Base-by-base conservation (phyloP, 352 stramenopile species). In the Pythium brassicae region DNA sequence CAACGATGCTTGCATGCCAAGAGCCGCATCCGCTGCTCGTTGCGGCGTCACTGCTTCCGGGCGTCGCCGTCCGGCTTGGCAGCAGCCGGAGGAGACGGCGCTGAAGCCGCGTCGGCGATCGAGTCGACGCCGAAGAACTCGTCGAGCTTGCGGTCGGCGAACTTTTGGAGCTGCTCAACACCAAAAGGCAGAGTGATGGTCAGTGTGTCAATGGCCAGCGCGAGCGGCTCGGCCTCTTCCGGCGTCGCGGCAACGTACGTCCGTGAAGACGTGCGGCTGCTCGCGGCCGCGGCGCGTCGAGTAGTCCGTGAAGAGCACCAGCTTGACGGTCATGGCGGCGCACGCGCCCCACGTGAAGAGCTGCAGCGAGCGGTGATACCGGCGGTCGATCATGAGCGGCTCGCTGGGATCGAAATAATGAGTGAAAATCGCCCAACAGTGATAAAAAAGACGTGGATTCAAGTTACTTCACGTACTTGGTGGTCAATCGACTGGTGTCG, bases 231-330 rank as follows among this genome's bases (percentile, higher is more conserved):
- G 3, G 4, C 23, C 23, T 8, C 3, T 10, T 12, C 6, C 3
- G 9, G 5, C 7, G 40, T 3, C 14, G 43, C 22, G 27, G 19
- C 27, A 27, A 42, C 66, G 54, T 76, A 95, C 85, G 54, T 65
- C 74, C 6, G 83, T 81, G 66, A 95, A 92, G 44, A 88, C 81
- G 63, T 95, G 85, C 37, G 83, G 76, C 27, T 86, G 79, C n/a
- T 65, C 64, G n/a, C 61, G 59, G 1, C 76, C 74, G 44, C 73
- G 74, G 26, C 69, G 72, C 11, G 66, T 75, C 39, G 71, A 77
- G 66, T 76, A 95, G 27, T 94, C 83, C 1, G 86, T 95, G 71
- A 95, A 95, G 56, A 94, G 58, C 56, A 94, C 83, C 55, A 95
- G 68, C 66, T 95, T 95, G 51, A 72, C 58, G 35, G 80, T 77